Percentiles rank a stretch among this genome's conserved stretches.
Conservation (phyloP, 1,139 yeast species). For the Debaryomycetaceae sp. region DNA sequence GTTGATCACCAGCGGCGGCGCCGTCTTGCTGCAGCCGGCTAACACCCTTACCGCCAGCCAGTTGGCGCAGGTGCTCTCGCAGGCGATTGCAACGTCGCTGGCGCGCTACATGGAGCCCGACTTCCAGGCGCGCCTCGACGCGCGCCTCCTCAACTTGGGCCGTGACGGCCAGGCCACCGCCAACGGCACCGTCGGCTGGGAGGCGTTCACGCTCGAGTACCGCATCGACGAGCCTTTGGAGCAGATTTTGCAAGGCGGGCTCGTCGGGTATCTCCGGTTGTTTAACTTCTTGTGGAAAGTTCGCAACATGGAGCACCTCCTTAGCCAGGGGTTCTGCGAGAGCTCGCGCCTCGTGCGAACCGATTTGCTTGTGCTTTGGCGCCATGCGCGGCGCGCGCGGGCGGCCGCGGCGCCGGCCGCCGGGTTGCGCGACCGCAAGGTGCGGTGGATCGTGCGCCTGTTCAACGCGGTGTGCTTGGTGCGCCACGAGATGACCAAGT, state of each 20-base stretch:
- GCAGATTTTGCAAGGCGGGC: constrained; percentile 31
- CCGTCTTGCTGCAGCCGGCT: constrained; percentile 58
- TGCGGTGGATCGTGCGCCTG: constrained; percentile 26
- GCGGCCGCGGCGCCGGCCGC: background rate
- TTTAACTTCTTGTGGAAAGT: constrained; percentile 85
- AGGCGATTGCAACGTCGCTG: constrained; percentile 64
- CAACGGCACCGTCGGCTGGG: constrained; percentile 81
- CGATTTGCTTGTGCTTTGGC: constrained; percentile 23
- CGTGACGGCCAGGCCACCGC: constrained; percentile 19
- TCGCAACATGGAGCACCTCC: constrained; percentile 53
- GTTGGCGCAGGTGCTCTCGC: constrained; percentile 59
- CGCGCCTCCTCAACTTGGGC: constrained; percentile 63
- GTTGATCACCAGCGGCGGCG: constrained; percentile 53
- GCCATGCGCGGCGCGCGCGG: constrained; percentile 13
- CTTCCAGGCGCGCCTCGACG: constrained; percentile 56
- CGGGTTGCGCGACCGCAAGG: constrained; percentile 19
- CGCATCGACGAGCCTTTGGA: constrained; percentile 57
- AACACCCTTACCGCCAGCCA: constrained; percentile 59
- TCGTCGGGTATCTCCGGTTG: constrained; percentile 66
- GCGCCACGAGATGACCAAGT: constrained; percentile 42
- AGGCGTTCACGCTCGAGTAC: constrained; percentile 85
- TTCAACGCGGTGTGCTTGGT: constrained; percentile 40
- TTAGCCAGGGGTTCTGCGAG: constrained; percentile 38
- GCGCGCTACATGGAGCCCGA: constrained; percentile 36
- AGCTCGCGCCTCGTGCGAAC: constrained; percentile 30